phyloP scores from a whole-genome alignment of 768 basidiomycete genomes.

The Podaxis sp. region DNA sequence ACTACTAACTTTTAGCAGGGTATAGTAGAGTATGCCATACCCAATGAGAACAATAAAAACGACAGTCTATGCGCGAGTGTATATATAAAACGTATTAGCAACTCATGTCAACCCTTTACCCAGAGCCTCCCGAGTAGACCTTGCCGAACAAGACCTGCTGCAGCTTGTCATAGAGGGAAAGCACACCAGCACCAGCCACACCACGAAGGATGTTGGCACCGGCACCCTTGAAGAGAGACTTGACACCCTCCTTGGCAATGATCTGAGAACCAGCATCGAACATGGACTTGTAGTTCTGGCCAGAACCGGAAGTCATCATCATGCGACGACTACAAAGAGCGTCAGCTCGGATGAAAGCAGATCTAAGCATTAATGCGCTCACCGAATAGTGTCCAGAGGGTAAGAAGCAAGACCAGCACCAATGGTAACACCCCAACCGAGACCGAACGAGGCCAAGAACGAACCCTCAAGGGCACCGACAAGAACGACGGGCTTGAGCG shows the following conservation, averaged over 20 bases:
- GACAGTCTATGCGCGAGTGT: constrained; percentile 38
- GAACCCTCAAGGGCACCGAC: constrained; percentile 94
- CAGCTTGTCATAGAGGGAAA: constrained; percentile 98
- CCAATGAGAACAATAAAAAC: constrained; percentile 21
- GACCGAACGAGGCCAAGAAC: constrained; percentile 94
- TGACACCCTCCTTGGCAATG: constrained; percentile 90
- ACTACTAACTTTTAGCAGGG: constrained; percentile 17
- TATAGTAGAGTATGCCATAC: constrained; percentile 18
- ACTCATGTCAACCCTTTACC: constrained; percentile 18
- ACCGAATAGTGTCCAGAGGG: constrained; percentile 91
- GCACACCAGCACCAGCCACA: constrained; percentile 99
- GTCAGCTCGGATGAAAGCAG: constrained; percentile 16
- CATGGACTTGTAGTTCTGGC: constrained; percentile 99
- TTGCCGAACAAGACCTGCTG: constrained; percentile 97
- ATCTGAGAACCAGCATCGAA: constrained; percentile 96
- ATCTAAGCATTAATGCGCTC: constrained; percentile 24
- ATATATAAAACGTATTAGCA: constrained; percentile 25
- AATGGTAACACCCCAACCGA: constrained; percentile 99
- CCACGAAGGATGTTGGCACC: constrained; percentile 96
- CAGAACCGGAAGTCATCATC: constrained; percentile 99
- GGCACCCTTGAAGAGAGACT: constrained; percentile 99
- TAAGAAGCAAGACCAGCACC: constrained; percentile 99
- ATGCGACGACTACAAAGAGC: constrained; percentile 85
- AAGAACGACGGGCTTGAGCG: constrained; percentile 95
- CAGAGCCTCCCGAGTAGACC: constrained; percentile 87